Evolutionary conservation across 257 asterid species (phyloP), one percentile per base, ranked within the genome.

Genomic region (Echium plantagineum): DNA sequence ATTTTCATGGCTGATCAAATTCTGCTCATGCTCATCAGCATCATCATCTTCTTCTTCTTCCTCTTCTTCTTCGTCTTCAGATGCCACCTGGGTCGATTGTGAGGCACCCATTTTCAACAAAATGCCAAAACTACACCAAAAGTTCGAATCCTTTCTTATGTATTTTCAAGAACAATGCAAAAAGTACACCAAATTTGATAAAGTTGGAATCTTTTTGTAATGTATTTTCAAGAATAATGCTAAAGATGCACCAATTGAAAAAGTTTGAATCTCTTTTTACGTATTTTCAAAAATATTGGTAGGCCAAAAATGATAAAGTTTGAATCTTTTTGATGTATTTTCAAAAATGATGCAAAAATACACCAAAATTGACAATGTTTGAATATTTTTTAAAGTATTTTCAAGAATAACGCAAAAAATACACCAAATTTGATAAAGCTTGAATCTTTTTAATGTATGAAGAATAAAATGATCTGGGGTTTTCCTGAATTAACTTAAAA

Each of bases 91-190:
- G 57, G 76, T 77, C 20, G 97, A 90, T 70, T 87, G 95, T 26
- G 94, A 81, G 68, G 90, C 57, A 56, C 97, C 97, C 97, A 90
- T 90, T 71, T 24, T 59, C 59, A 31, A 47, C 63, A 60, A 19
- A 60, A 51, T 15, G 32, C 18, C 2, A 51, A 15, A 55, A n/a
- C 5, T 4, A 55, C 22, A 7, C 15, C 4, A n/a, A 55, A 28
- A 28, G 5, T 28, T 28, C 5, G 7, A 28, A 28, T 28, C 32
- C 5, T 3, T 28, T 28, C 9, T 5, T 8, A 17, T 21, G 7
- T 52, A 90, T 90, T 71, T 24, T 59, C 59, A 31, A 47, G 66
- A 60, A 19, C 8, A 60, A 51, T 15, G 32, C 18, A 15, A 51
- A 15, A 55, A n/a, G 6, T 4, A 55, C 22, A 7, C 15, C 4